Base-by-base conservation (phyloP, 1,139 yeast genomes). In the Candida tunisiensis region DNA sequence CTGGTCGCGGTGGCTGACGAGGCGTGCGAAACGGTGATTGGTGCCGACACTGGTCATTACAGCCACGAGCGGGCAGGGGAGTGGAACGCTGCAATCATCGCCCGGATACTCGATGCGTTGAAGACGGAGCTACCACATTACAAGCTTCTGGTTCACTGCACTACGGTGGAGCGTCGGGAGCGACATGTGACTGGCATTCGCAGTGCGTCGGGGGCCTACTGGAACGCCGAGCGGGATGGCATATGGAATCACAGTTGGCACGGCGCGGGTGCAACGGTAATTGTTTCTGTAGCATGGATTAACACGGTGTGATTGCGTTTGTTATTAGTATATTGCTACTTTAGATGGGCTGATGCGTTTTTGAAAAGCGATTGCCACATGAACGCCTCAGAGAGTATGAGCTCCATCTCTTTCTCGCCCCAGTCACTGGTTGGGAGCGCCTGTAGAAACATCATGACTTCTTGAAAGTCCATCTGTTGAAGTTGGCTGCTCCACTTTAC, bases 361-460 rank as follows among this genome's bases (percentile, higher is more conserved):
- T 79, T 80, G 47, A 79, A 88, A 27, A 91, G 60, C 32, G 91
- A 74, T 52, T 85, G 95, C 95, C 95, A 88, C 45, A 88, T 80
- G 49, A 71, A 88, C 1, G 96, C 98, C 51, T 91, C 96, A 51
- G 96, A 82, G 33, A 88, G 55, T 56, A 91, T 63, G 53, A 91
- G 62, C 51, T 88, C 98, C 24, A 91, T 72, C 42, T 88, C 96
- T 46, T 77, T 75, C 37, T 80, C 93, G 5, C 64, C 65, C 99
- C 99, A 88, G 19, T 60, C 54, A 28, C 60, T 58, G 0, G 98
- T 88, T 11, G 96, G 96, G 9, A 91, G 74, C 24, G 72, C 72
- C 49, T 88, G 98, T 28, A 88, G 57, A 44, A 82, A 85, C 51
- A 91, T 74, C 53, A 88, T 71, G 21, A 83, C 79, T 36, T 82